Conservation (phyloP, 2,329 filamentous ascomycete genomes). For the Sarocladiaceae sp. region DNA sequence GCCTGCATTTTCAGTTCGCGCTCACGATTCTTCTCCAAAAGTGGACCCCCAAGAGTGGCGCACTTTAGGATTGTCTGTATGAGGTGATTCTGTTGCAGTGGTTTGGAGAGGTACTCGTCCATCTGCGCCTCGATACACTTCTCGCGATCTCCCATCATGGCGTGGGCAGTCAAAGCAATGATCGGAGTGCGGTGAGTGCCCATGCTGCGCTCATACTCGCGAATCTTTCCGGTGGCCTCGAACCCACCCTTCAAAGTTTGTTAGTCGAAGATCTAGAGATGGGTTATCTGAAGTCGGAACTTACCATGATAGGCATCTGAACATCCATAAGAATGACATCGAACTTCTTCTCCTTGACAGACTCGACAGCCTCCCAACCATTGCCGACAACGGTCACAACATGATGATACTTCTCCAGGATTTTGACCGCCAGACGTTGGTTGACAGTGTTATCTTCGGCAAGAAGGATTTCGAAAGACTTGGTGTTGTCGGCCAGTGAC, state of each 20-base stretch:
- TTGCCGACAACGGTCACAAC: slow-evolving; percentile 92
- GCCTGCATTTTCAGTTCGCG: slow-evolving; percentile 50
- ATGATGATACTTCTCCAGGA: slow-evolving; percentile 94
- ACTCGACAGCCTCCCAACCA: slow-evolving; percentile 86
- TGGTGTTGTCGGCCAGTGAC: slow-evolving; percentile 86
- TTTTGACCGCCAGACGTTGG: slow-evolving; percentile 92
- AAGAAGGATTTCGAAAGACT: slow-evolving; percentile 90
- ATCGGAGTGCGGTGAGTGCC: slow-evolving; percentile 84
- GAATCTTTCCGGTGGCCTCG: slow-evolving; percentile 93
- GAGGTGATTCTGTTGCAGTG: slow-evolving; percentile 91
- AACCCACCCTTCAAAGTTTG: slow-evolving; percentile 70
- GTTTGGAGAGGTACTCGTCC: slow-evolving; percentile 98
- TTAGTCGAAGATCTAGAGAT: slow-evolving; percentile 28
- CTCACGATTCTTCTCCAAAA: slow-evolving; percentile 72
- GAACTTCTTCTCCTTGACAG: slow-evolving; percentile 87
- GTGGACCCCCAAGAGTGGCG: slow-evolving; percentile 80
- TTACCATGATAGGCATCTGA: slow-evolving; percentile 98
- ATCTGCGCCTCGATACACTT: slow-evolving; percentile 98
- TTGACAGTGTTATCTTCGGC: slow-evolving; percentile 98
- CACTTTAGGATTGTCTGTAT: slow-evolving; percentile 98
- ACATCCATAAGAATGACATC: slow-evolving; percentile 99
- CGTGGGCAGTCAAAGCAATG: slow-evolving; percentile 93
- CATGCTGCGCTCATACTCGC: slow-evolving; percentile 84
- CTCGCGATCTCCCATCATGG: slow-evolving; percentile 97
- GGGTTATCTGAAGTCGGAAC: slow-evolving; percentile 20